Evolutionary conservation across 148 eudicot species (phyloP), one percentile per base, ranked within the genome.

Genomic region (Camellia lanceoleosa): DNA sequence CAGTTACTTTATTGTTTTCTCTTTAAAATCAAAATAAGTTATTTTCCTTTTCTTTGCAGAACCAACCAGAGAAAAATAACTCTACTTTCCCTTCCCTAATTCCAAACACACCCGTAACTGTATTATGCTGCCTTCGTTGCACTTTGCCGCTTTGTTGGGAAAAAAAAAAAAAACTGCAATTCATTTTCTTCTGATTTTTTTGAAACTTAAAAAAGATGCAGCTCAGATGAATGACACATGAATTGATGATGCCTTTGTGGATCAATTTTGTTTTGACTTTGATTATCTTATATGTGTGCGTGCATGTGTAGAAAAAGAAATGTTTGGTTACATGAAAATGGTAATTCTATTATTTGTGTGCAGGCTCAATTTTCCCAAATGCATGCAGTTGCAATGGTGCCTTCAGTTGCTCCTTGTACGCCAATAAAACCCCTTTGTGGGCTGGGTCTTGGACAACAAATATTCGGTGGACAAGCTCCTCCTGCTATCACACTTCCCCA

Each of bases 401-500:
- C 92, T 69, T 73, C 97, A 59, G 90, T 87, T 75, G 88, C 87
- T 88, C 97, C 97, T 75, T 91, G 93, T 62, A 89, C 92, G 93
- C 92, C 97, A 4, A 87, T 93, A 75, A 93, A 88, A 69, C 87
- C 94, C 64, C 98, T 92, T 83, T 94, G 93, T 80, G 91, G 85
- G 81, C 91, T 97, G n/a, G 97, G 97, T 68, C 82, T 92, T 47
- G 97, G 98, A 20, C 97, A 91, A 76, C 99, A 93, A 80, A 75
- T 92, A 19, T 95, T 90, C 80, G 91, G 89, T 81, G 94, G 97
- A 62, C 97, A 93, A 87, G 89, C 82, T 70, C 93, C 92, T 4
- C 92, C 98, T 72, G 87, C 93, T 16, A 87, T 92, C 16, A 84
- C 93, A 68, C 98, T 92, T 59, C 92, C 91, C 30, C 99, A 91